Percentiles rank a stretch among this genome's conserved stretches.
These are phyloP conservation scores for Pseudonitzschia pungens DNA, from an alignment of 108 stramenopile genomes.

Conservation along the genomic window DNA sequence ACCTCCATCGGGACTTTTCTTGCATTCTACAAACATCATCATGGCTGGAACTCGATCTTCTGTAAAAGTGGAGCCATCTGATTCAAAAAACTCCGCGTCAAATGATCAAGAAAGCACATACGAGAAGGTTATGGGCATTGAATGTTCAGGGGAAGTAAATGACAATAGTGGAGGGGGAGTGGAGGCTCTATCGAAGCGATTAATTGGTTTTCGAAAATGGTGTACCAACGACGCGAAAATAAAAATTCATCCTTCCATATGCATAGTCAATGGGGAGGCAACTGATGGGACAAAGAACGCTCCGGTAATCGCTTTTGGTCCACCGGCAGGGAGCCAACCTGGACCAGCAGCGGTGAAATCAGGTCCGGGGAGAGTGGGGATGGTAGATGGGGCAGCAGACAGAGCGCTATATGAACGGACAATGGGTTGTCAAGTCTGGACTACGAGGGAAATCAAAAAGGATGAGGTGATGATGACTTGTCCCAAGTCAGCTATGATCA, in stretches of 20 bases:
- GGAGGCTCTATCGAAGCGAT: conserved; percentile 57
- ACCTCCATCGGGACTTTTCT: background rate
- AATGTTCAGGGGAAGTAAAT: conserved; percentile 22
- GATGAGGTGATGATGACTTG: conserved; percentile 74
- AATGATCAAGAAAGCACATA: conserved; percentile 35
- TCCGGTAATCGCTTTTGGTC: conserved; percentile 66
- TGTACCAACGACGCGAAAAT: conserved; percentile 61
- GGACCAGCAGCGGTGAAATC: conserved; percentile 20
- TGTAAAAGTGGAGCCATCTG: background rate
- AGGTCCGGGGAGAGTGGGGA: conserved; percentile 55
- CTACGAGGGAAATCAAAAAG: conserved; percentile 71
- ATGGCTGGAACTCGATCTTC: conserved; percentile 16
- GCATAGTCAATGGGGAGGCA: conserved; percentile 86
- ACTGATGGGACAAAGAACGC: conserved; percentile 89
- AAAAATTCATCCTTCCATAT: conserved; percentile 65
- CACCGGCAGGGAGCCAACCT: conserved; percentile 27
- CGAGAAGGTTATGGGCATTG: conserved; percentile 52
- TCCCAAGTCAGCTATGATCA: conserved; percentile 73
- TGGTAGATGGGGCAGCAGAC: conserved; percentile 65
- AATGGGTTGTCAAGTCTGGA: conserved; percentile 83
- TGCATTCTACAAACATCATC: background rate
- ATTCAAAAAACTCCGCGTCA: background rate
- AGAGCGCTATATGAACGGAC: conserved; percentile 79
- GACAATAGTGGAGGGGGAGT: conserved; percentile 41
- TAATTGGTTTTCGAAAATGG: conserved; percentile 78